phyloP scores from a whole-genome alignment of 768 basidiomycete species.

The Mycena vulgaris region DNA sequence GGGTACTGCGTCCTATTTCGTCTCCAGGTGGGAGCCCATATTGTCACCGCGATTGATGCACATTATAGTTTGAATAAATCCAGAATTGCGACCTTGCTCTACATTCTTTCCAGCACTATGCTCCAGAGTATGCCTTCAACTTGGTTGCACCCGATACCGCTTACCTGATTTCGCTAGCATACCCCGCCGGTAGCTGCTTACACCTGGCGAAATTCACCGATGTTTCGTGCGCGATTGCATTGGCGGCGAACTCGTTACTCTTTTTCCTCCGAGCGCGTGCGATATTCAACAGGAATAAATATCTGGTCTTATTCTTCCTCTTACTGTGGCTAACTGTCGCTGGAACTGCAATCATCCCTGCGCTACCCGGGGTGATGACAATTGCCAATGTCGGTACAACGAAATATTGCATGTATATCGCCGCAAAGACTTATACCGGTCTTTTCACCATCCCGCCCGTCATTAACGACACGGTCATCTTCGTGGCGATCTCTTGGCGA shows the following conservation, averaged over 20 bases:
- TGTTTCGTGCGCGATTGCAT: constrained; percentile 26
- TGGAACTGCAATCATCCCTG: constrained; percentile 44
- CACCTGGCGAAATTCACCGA: constrained; percentile 8
- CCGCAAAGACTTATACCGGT: constrained; percentile 42
- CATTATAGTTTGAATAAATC: no score
- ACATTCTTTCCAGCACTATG: constrained; percentile 21
- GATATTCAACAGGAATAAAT: constrained; percentile 44
- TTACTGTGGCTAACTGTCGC: constrained; percentile 51
- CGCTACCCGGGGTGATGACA: constrained; percentile 41
- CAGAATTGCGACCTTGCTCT: constrained; percentile 33
- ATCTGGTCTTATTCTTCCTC: constrained; percentile 44
- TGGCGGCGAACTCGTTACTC: constrained; percentile 49
- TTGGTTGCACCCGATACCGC: background rate
- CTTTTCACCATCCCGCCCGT: constrained; percentile 47
- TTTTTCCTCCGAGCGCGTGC: constrained; percentile 58
- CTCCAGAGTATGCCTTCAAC: constrained; percentile 10
- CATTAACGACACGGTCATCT: constrained; percentile 53
- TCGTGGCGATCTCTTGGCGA: constrained; percentile 50
- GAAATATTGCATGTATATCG: constrained; percentile 46
- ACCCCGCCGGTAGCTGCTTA: constrained; percentile 27
- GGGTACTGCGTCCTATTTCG: constrained; percentile 39
- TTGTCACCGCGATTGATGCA: background rate
- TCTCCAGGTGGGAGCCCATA: constrained; percentile 33
- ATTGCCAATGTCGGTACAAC: constrained; percentile 50
- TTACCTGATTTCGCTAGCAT: constrained; percentile 16